Evolutionary conservation across 257 asterid species (phyloP).

Genomic region (Fraxinus anomala): DNA sequence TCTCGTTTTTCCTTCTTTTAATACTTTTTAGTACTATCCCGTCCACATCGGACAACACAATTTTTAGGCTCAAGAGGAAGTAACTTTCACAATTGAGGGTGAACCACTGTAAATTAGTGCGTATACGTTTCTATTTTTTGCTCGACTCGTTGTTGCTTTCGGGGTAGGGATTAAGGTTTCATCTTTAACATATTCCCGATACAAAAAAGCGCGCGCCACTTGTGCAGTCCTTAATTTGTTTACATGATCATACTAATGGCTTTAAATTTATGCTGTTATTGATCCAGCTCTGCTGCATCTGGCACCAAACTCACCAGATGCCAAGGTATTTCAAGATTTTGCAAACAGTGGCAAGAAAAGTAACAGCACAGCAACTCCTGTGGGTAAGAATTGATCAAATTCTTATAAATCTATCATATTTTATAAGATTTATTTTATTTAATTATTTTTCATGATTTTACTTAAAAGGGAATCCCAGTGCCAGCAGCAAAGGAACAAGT

Average conservation of each 20-base stretch:
- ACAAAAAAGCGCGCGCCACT: too few relatives aligned
- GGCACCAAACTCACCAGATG: conserved; percentile 81
- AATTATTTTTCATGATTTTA: not conserved
- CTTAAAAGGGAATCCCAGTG: conserved; percentile 31
- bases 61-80: too few relatives aligned
- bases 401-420: not conserved
- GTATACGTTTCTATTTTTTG: too few relatives aligned
- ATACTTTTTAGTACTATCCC: not conserved
- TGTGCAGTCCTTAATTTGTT: not conserved
- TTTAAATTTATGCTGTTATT: not conserved
- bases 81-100: too few relatives aligned
- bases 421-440: not conserved
- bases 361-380: conserved; percentile 26
- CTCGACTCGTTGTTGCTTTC: too few relatives aligned
- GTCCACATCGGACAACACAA: too few relatives aligned
- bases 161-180: not conserved
- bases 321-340: conserved; percentile 70
- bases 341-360: conserved; percentile 39
- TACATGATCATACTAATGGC: not conserved
- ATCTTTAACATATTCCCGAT: not conserved
- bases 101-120: too few relatives aligned
- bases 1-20: not conserved
- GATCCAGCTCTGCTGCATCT: conserved; percentile 63
- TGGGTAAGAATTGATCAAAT: conserved; percentile 2
- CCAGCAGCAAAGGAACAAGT: conserved; percentile 30